Conservation (phyloP, 805 yeast species). For the Metschnikowia similis region DNA sequence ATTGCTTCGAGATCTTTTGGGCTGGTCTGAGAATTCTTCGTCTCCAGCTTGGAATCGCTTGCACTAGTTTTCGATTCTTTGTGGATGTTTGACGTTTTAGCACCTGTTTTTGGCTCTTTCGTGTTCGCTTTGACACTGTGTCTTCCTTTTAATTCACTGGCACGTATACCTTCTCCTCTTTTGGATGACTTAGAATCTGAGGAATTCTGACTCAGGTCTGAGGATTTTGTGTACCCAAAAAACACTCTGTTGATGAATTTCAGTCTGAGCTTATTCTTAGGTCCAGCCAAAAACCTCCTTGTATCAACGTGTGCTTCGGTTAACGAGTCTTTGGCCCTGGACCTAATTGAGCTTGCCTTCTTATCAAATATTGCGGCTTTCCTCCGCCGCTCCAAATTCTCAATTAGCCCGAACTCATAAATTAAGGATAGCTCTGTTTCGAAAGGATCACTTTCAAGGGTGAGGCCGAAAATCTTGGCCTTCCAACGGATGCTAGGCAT, state of each 20-base stretch:
- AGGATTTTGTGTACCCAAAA: constrained; percentile 1
- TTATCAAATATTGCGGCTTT: constrained; percentile 41
- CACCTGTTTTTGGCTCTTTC: not conserved
- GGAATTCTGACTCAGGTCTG: not conserved
- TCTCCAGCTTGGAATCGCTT: not conserved
- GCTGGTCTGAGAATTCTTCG: not conserved
- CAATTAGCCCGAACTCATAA: constrained; percentile 61
- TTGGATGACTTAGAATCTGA: not conserved
- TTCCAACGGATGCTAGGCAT: constrained; percentile 57
- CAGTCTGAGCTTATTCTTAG: not conserved
- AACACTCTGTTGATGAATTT: constrained; percentile 6
- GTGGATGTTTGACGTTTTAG: not conserved
- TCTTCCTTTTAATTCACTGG: not conserved
- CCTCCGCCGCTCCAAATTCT: constrained; percentile 57
- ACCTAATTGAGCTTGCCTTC: constrained; percentile 17
- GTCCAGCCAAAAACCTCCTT: constrained; percentile 1
- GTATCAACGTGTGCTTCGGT: constrained; percentile 5
- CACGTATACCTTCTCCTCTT: not conserved
- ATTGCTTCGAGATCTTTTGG: not conserved
- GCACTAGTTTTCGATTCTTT: not conserved
- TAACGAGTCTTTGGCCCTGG: constrained; percentile 7
- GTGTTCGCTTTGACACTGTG: not conserved
- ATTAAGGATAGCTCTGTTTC: constrained; percentile 68
- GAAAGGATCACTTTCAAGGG: constrained; percentile 86
- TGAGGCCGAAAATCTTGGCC: constrained; percentile 53